Evolutionary conservation across 257 asterid genomes (phyloP), one percentile per base, ranked within the genome.

Genomic region (Fraxinus americana): DNA sequence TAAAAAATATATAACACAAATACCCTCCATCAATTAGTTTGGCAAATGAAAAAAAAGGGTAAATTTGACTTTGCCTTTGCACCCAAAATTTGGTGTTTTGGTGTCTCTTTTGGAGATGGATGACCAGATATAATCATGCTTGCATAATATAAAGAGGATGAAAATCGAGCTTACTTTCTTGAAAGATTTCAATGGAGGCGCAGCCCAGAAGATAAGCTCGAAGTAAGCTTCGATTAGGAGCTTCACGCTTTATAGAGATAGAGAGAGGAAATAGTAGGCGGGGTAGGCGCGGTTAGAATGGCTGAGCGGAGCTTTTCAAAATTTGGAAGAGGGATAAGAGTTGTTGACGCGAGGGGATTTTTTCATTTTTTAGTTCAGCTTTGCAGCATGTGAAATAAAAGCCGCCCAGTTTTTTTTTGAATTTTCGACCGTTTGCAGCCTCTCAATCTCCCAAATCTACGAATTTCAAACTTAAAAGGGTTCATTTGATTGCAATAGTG

Each of bases 371-470:
- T 41, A 77, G 30, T 77, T 78, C 80, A 73, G 72, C 35, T 54
- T 57, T 66, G 16, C 29, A 41, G 77, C 82, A 68, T 66, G 79
- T 71, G 48, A 71, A 67, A 65, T 11, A 4, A 50, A 72, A 71
- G 85, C 91, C 92, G 90, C 91, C 86, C 23, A 12, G 54, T 34
- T 81, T 88, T 84, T 81, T 66, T 81, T 83, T 75, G 50, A 79
- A 75, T 27, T 75, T 82, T 85, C 50, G 89, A 89, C 93, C 90
- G 93, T 89, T 89, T 77, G 39, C 52, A 5, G 34, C 63, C 68
- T 36, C 50, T 14, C 36, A 5, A 17, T 50, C 19, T 68, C 74
- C 73, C 63, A 39, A 82, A 73, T 23, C 77, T 73, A 59, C 73
- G 59, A 71, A 75, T 48, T 41, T 54, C 66, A 45, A 48, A 54